phyloP scores from a whole-genome alignment of 78 protist genomes.

The Dictyostelium capitatum region DNA sequence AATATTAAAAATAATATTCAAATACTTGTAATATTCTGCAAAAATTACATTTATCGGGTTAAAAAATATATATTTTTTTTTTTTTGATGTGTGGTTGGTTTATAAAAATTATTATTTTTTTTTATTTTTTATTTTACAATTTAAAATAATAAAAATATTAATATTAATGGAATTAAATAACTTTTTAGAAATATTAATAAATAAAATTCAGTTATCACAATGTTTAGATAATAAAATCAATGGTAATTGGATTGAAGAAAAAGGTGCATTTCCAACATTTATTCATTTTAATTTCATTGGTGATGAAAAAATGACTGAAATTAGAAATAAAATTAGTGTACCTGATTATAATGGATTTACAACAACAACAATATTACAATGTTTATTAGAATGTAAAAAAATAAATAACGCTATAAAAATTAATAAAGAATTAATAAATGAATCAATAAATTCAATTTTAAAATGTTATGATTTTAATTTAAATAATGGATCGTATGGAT shows the following conservation, averaged over 20 bases:
- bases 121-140: no score
- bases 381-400: conserved; percentile 10
- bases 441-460: background rate
- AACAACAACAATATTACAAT: background rate
- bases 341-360: conserved; percentile 49
- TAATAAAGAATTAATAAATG: background rate
- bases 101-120: no score
- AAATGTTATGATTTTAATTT: background rate
- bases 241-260: background rate
- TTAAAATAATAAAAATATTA: no score
- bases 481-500: background rate
- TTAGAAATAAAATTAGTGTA: background rate
- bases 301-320: conserved; percentile 25
- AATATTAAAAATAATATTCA: no score
- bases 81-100: no score
- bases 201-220: no score
- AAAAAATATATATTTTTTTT: no score
- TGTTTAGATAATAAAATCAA: no score
- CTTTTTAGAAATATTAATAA: no score
- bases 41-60: no score
- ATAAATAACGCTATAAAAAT: background rate
- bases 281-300: conserved; percentile 37
- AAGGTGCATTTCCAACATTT: background rate
- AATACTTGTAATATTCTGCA: no score
- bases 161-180: no score